Evolutionary conservation across 2,329 filamentous ascomycete genomes (phyloP), one percentile per base, ranked within the genome.

Genomic region (Claviceps pusilla): DNA sequence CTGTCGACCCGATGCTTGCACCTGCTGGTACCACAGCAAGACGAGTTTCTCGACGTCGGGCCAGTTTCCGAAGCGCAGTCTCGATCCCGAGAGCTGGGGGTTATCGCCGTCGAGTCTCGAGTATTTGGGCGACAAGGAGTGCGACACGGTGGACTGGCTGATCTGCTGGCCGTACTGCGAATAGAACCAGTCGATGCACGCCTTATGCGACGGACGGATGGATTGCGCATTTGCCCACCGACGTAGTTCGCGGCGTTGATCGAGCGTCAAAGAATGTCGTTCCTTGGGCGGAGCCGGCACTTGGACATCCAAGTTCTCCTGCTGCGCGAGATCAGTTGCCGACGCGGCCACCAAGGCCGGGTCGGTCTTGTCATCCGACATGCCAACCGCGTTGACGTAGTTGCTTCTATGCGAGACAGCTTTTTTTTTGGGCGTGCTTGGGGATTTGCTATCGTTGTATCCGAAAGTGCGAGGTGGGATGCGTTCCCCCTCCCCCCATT

Each of bases 131-230:
- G 77, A 80, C 41, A 82, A 69, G 24, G 77, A 81, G 63, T 82
- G 79, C 49, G 77, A 81, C 47, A 82, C 79, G 60, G 79, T 82
- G 16, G 77, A 81, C 66, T 82, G 79, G 63, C 77, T 80, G 61
- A 82, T 81, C 59, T 74, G 73, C 64, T 80, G 77, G 64, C 76
- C 74, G 62, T 79, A 82, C 63, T 80, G 73, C 54, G 64, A 64
- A 59, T 71, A 74, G 68, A 82, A 82, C 79, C 79, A 82, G 62
- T 82, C 78, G 62, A 82, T 82, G 69, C 79, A 82, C 39, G 76
- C 73, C 66, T 79, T 79, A 66, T 82, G 79, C 31, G 76, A 78
- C 7, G 79, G 79, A 2, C 79, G 75, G 31, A 76, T 72, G 14
- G 74, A 66, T 62, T 82, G 79, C 45, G 70, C 70, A 60, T 78